Base-by-base conservation (phyloP, 1,284 basidiomycete genomes). In the Papiliotrema nemorosa region DNA sequence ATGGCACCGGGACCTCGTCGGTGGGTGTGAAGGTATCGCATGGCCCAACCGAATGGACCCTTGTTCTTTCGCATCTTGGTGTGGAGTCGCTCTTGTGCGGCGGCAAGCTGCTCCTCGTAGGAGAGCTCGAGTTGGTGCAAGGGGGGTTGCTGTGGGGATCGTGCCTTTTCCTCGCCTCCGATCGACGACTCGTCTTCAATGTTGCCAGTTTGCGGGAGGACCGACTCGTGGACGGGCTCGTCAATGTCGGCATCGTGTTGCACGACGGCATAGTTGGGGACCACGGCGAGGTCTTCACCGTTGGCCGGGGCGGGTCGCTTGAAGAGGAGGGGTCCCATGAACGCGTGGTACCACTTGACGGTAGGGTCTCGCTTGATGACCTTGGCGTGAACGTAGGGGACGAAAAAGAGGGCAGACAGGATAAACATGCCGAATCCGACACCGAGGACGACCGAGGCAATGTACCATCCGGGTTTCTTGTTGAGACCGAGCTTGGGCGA, bases 381-480 rank as follows among this genome's bases (percentile, higher is more conserved):
- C 44, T 73, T 71, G 60, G 63, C 59, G 67, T 76, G 64, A 38
- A 78, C 66, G 67, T 67, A 78, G 1, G 77, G 77, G n/a, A 78
- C 63, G 63, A 76, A 78, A 69, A 78, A 77, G 53, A 78, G 26
- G 46, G 70, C 58, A 3, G 76, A 60, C 14, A 78, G 58, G 26
- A 70, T 22, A 2, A 66, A 54, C 35, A 77, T 57, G 47, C 70
- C 76, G n/a, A 58, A 56, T 10, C 70, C 76, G 16, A 72, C 70
- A 34, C 75, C 72, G 35, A 78, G 55, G 44, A 73, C 68, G 31
- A 75, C 76, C 2, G 67, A 60, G 13, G 67, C 71, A 41, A 74
- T 67, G 38, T 64, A 68, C 27, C 54, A 58, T n/a, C 53, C 40
- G 16, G 70, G 60, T 50, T 74, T 64, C 49, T 76, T 67, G 63